Percentiles rank a stretch among this genome's conserved stretches.
Evolutionary conservation across 306 rosid genomes (phyloP).

Genomic region (Fragaria ananassa): DNA sequence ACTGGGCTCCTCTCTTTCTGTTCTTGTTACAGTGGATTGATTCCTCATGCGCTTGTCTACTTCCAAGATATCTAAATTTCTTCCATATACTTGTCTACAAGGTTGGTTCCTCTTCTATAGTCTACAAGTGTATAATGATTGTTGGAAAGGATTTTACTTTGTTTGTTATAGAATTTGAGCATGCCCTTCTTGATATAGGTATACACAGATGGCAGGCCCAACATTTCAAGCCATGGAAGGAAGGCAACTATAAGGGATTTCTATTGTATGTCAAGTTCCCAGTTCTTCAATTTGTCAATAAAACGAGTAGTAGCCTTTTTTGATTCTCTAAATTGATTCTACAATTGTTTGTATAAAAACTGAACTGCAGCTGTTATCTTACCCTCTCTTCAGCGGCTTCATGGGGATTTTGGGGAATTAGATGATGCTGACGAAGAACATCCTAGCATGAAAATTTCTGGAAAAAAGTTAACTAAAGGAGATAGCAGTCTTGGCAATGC

Average conservation of each 20-base stretch:
- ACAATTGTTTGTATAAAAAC: slow-evolving; percentile 15
- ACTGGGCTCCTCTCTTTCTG: slow-evolving; percentile 71
- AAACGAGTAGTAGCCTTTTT: not conserved
- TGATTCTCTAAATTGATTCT: slow-evolving; percentile 12
- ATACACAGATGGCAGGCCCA: slow-evolving; percentile 72
- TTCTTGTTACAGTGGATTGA: slow-evolving; percentile 89
- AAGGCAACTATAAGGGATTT: slow-evolving; percentile 85
- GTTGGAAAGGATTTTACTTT: slow-evolving; percentile 16
- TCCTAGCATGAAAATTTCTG: slow-evolving; percentile 39
- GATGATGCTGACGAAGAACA: slow-evolving; percentile 43
- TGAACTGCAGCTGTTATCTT: slow-evolving; percentile 73
- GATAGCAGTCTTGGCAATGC: slow-evolving; percentile 29
- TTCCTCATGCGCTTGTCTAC: slow-evolving; percentile 74
- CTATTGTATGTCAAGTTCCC: slow-evolving; percentile 51
- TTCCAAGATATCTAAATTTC: slow-evolving; percentile 72
- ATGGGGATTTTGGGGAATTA: slow-evolving; percentile 56
- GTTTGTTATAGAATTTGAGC: slow-evolving; percentile 15
- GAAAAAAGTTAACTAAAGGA: slow-evolving; percentile 46
- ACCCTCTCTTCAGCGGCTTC: slow-evolving; percentile 91
- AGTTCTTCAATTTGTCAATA: not conserved
- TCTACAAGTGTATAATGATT: slow-evolving; percentile 4
- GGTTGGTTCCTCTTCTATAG: slow-evolving; percentile 42
- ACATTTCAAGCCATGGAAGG: slow-evolving; percentile 66
- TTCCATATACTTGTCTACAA: slow-evolving; percentile 82
- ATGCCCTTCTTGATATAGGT: slow-evolving; percentile 45